phyloP scores from a whole-genome alignment of 1,284 basidiomycete genomes.

The Vanrija pseudolonga region DNA sequence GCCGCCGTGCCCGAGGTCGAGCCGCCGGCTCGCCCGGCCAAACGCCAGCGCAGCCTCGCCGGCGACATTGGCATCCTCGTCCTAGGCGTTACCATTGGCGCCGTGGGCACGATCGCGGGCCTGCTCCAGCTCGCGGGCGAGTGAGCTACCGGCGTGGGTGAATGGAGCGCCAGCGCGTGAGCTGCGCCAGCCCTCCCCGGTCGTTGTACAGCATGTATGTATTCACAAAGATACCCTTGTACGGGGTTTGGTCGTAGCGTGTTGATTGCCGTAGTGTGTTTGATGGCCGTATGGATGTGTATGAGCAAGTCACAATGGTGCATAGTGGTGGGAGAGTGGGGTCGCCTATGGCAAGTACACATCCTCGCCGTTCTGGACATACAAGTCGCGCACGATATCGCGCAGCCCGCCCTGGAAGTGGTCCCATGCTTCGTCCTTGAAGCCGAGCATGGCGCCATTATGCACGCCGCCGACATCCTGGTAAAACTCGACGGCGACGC shows the following conservation, averaged over 20 bases:
- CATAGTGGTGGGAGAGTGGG: no score
- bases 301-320: no score
- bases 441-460: no score
- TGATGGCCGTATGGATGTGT: background rate
- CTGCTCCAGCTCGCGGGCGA: conserved; percentile 31
- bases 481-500: conserved; percentile 21
- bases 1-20: background rate
- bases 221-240: background rate
- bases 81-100: conserved; percentile 31
- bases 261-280: background rate
- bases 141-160: background rate
- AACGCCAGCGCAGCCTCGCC: background rate
- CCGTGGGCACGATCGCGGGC: conserved; percentile 32
- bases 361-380: no score
- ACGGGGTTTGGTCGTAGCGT: background rate
- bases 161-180: no score
- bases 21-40: background rate
- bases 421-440: no score
- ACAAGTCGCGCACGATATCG: no score
- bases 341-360: no score
- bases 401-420: no score
- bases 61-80: conserved; percentile 19
- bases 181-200: no score
- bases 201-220: background rate
- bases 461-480: background rate